Evolutionary conservation across 768 basidiomycete species (phyloP).

Genomic region (Boletus fagicola): DNA sequence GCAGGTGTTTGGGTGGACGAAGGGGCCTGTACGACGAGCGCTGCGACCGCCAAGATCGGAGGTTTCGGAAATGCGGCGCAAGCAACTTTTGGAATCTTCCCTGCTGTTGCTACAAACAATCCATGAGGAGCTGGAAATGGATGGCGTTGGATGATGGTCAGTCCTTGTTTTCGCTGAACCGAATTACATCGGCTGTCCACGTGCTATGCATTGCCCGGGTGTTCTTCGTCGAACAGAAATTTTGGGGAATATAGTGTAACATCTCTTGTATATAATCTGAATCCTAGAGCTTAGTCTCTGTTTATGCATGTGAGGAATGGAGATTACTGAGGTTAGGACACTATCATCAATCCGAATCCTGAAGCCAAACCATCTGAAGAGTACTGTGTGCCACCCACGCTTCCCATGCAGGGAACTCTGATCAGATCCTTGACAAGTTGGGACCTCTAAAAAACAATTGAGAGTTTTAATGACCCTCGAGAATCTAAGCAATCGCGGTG

Average conservation of each 20-base stretch:
- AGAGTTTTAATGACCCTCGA: slow-evolving; percentile 12
- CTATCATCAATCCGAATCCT: too few relatives aligned
- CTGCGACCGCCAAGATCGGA: slow-evolving; percentile 2
- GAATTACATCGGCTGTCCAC: not conserved
- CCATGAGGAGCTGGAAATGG: not conserved
- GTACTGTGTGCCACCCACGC: too few relatives aligned
- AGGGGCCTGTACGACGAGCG: slow-evolving; percentile 8
- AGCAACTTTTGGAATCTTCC: slow-evolving; percentile 1
- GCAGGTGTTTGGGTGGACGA: slow-evolving; percentile 20
- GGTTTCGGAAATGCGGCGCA: not conserved
- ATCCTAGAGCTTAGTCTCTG: too few relatives aligned
- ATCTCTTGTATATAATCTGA: not conserved
- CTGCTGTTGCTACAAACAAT: not conserved
- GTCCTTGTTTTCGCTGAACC: too few relatives aligned
- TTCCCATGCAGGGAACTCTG: too few relatives aligned
- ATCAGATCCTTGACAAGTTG: too few relatives aligned
- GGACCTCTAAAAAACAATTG: too few relatives aligned
- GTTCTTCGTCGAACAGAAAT: not conserved
- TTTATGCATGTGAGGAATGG: too few relatives aligned
- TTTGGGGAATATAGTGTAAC: not conserved
- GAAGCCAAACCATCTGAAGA: too few relatives aligned
- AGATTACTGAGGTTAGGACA: too few relatives aligned
- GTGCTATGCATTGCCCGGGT: not conserved
- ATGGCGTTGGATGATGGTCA: not conserved
- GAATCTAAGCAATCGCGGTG: slow-evolving; percentile 18